A percentile compares a stretch with the other conserved stretches of the same genome.
phyloP scores from a whole-genome alignment of 805 yeast genomes.

The Candida suzukii region DNA sequence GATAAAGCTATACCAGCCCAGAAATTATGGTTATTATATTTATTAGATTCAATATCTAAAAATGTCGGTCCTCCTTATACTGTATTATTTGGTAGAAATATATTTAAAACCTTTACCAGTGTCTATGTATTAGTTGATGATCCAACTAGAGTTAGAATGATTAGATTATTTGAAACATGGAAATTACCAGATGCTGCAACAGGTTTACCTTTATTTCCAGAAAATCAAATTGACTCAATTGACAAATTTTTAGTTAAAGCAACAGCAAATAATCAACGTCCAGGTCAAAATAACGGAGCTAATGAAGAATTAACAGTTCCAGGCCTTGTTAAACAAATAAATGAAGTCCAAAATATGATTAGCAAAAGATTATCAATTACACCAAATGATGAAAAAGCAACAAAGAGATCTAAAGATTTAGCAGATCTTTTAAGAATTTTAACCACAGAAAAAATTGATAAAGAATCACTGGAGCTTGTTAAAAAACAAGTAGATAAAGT shows the following conservation, averaged over 20 bases:
- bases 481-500: constrained; percentile 24
- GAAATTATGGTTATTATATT: constrained; percentile 76
- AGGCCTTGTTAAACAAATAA: constrained; percentile 22
- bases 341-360: constrained; percentile 34
- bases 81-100: constrained; percentile 60
- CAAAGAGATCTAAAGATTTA: constrained; percentile 37
- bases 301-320: constrained; percentile 1
- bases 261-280: constrained; percentile 26
- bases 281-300: neutral
- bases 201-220: constrained; percentile 67
- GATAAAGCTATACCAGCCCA: constrained; percentile 73
- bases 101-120: constrained; percentile 64
- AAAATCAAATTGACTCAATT: constrained; percentile 60
- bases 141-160: constrained; percentile 62
- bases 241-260: constrained; percentile 66
- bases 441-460: constrained; percentile 17
- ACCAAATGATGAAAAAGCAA: constrained; percentile 32
- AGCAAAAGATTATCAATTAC: constrained; percentile 29
- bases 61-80: constrained; percentile 88
- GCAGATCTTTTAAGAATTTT: constrained; percentile 35
- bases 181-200: constrained; percentile 55
- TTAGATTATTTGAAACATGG: constrained; percentile 85
- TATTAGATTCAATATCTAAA: constrained; percentile 87
- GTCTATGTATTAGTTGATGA: constrained; percentile 79
- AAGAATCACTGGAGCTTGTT: constrained; percentile 23